phyloP scores from a whole-genome alignment of 192 early-diverging fungal species.

The Chytriomyces confervae region DNA sequence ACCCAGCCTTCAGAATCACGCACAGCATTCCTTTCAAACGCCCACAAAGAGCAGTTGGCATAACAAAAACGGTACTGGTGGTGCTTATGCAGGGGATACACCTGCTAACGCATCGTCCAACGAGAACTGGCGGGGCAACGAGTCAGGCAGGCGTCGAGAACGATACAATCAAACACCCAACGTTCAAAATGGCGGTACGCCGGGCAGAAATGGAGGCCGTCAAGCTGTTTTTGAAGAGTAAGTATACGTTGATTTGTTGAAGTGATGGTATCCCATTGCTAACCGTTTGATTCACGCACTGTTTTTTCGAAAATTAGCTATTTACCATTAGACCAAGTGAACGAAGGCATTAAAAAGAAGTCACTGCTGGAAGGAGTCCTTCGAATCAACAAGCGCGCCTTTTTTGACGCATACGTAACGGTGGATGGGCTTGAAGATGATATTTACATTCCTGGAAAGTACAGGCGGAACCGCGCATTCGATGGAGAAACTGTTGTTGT shows the following conservation, averaged over 20 bases:
- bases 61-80: not conserved
- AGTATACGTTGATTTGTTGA: not conserved
- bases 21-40: not conserved
- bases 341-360: constrained; percentile 30
- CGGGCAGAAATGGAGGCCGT: not conserved
- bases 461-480: constrained; percentile 80
- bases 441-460: constrained; percentile 77
- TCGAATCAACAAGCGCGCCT: constrained; percentile 84
- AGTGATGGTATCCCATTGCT: not conserved
- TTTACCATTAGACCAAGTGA: constrained; percentile 35
- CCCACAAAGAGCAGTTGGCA: not conserved
- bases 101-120: not conserved
- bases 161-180: not conserved
- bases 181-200: not conserved
- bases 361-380: constrained; percentile 75
- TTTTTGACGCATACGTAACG: constrained; percentile 87
- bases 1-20: not conserved
- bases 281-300: not conserved
- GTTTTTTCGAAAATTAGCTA: constrained; percentile 25
- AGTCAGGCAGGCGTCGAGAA: not conserved
- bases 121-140: not conserved
- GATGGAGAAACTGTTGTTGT: constrained; percentile 87
- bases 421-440: constrained; percentile 69
- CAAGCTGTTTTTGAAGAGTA: constrained; percentile 26
- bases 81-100: not conserved